phyloP scores from a whole-genome alignment of 192 early-diverging fungal species.

The Allomyces javanicus region DNA sequence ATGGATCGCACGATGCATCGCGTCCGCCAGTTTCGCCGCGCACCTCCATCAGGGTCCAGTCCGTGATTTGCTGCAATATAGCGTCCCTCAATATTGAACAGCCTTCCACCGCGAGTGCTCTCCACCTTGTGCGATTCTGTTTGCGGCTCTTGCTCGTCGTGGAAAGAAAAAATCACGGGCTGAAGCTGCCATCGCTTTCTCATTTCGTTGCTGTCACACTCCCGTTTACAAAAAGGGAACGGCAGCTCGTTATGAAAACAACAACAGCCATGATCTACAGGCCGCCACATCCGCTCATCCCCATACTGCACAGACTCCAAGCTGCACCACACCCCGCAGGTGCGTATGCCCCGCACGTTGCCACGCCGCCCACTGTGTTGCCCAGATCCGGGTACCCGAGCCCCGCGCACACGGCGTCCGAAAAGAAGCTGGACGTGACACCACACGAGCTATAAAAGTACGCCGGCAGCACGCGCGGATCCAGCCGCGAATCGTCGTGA shows the following conservation, averaged over 20 bases:
- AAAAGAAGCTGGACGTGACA: too few relatives aligned
- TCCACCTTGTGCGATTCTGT: neutral
- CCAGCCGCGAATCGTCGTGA: too few relatives aligned
- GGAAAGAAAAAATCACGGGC: neutral
- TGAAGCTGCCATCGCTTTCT: neutral
- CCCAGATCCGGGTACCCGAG: neutral
- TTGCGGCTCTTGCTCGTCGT: neutral
- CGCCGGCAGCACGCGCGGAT: too few relatives aligned
- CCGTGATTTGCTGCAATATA: too few relatives aligned
- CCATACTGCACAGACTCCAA: constrained; percentile 1
- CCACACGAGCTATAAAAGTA: too few relatives aligned
- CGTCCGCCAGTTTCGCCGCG: neutral
- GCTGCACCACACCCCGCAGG: constrained; percentile 3
- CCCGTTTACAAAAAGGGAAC: too few relatives aligned
- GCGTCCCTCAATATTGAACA: neutral
- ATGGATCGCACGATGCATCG: neutral
- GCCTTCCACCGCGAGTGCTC: neutral
- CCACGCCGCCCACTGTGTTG: neutral
- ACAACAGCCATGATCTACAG: too few relatives aligned
- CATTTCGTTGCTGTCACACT: too few relatives aligned
- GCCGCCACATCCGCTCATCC: too few relatives aligned
- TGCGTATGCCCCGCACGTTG: neutral
- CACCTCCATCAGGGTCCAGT: neutral
- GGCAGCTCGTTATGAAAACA: too few relatives aligned
- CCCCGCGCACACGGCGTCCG: too few relatives aligned